Base-by-base conservation (phyloP, 2,329 filamentous ascomycete genomes). In the Alternaria tenuissima region DNA sequence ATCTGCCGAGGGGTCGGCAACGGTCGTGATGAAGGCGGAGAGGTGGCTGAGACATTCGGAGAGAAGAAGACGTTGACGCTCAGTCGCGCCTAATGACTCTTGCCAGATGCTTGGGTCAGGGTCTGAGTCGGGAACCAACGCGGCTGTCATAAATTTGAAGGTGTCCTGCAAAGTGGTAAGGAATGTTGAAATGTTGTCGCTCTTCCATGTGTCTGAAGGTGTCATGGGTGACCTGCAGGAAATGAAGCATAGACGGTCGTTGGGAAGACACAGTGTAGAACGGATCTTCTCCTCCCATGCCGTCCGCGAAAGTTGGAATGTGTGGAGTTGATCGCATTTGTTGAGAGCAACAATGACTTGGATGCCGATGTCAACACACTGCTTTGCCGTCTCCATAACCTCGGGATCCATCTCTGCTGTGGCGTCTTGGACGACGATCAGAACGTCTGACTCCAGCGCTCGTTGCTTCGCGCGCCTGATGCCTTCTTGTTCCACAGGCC, bases 41-140 rank as follows among this genome's bases (percentile, higher is more conserved):
- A 99, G 85, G 74, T 93, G 87, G 36, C 77, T 76, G 12, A 90
- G 83, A 76, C 94, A 97, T 73, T 88, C 85, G 51, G 87, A 85
- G 47, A 99, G 85, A 53, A 97, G 88, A 76, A 93, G 86, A 52
- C 91, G 87, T 81, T 99, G 95, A 59, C 95, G 89, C 78, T 94
- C 92, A 18, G 92, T 97, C 38, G 97, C 94, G 57, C 94, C 94
- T 4, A 97, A 86, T 5, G 95, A 90, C 71, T 96, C 92, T 79
- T 93, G 87, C 82, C 92, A 89, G 64, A 92, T 87, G 4, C 85
- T 85, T 11, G 88, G 86, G 73, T 94, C 82, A 60, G 80, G 78
- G 55, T 79, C 74, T 28, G 77, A 75, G 58, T 77, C 75, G 39
- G 80, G 77, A 22, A 78, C 72, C 6, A 82, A 59, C 7, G 81